These are phyloP conservation scores for Neurospora sp. DNA, from an alignment of 2,329 filamentous ascomycete genomes.

Conservation along the genomic window DNA sequence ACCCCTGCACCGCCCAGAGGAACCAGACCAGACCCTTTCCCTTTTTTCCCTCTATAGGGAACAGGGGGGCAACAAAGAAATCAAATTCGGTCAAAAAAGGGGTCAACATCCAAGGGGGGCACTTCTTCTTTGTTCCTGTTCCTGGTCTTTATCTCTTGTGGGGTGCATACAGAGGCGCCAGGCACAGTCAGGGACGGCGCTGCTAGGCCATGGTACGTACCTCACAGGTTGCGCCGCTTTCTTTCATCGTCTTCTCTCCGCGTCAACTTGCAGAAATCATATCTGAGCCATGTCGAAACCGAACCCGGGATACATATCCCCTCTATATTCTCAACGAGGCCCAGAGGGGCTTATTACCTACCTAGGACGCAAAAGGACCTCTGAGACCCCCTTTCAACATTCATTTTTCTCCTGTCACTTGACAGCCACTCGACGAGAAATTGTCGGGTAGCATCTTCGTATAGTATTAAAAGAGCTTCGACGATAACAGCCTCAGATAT, in stretches of 20 bases:
- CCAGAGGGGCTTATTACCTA: neutral
- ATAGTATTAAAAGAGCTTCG: neutral
- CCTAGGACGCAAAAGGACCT: neutral
- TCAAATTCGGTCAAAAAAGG: neutral
- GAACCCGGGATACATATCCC: neutral
- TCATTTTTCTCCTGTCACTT: neutral
- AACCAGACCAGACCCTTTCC: neutral
- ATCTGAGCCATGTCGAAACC: neutral
- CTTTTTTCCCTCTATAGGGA: neutral
- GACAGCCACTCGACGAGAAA: neutral
- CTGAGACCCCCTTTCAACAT: neutral
- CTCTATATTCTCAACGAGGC: neutral
- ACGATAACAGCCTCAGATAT: neutral
- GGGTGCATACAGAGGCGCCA: neutral
- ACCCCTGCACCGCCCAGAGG: neutral
- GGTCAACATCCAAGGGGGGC: neutral
- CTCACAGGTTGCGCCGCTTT: neutral
- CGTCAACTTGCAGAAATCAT: neutral
- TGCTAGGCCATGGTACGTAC: neutral
- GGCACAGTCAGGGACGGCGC: neutral
- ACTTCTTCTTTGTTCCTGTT: neutral
- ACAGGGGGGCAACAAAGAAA: neutral
- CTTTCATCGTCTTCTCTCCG: neutral
- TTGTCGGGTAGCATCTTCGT: neutral
- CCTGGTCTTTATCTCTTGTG: neutral